These are phyloP conservation scores for Trichoderma asperellum DNA, from an alignment of 2,329 filamentous ascomycete genomes.

Conservation along the genomic window DNA sequence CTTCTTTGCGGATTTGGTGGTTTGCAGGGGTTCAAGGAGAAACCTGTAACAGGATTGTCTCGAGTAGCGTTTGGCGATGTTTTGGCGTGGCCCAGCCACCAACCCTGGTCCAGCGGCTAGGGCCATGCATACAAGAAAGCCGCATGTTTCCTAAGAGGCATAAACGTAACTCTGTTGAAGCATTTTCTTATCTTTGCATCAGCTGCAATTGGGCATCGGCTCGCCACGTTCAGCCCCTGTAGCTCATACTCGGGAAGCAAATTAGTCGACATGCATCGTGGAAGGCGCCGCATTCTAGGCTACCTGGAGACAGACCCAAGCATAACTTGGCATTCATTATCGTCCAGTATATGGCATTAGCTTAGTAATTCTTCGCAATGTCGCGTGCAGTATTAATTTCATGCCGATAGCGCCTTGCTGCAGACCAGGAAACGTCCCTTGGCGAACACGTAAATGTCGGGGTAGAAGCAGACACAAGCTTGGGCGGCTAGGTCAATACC, in stretches of 20 bases:
- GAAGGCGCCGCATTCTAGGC: not conserved
- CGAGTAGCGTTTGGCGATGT: slow-evolving; percentile 40
- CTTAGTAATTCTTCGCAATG: slow-evolving; percentile 10
- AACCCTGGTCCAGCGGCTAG: slow-evolving; percentile 28
- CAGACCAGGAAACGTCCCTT: not conserved
- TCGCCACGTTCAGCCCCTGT: slow-evolving; percentile 23
- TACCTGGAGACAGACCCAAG: not conserved
- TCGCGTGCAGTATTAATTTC: not conserved
- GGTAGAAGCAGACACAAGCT: not conserved
- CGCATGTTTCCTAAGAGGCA: slow-evolving; percentile 23
- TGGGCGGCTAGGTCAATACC: slow-evolving; percentile 3
- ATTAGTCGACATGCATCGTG: slow-evolving; percentile 2
- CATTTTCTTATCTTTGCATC: not conserved
- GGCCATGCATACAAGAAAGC: not conserved
- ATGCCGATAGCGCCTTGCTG: not conserved
- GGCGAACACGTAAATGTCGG: not conserved
- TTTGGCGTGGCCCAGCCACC: slow-evolving; percentile 27
- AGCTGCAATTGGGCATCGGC: not conserved
- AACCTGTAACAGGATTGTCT: slow-evolving; percentile 45
- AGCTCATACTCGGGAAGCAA: not conserved
- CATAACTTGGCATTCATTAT: not conserved
- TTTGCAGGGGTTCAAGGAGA: slow-evolving; percentile 24
- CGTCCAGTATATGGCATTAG: not conserved
- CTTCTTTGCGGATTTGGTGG: slow-evolving; percentile 30
- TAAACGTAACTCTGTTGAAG: slow-evolving; percentile 7